Conservation (phyloP, 345 rosid genomes). For the Gossypium arboreum region DNA sequence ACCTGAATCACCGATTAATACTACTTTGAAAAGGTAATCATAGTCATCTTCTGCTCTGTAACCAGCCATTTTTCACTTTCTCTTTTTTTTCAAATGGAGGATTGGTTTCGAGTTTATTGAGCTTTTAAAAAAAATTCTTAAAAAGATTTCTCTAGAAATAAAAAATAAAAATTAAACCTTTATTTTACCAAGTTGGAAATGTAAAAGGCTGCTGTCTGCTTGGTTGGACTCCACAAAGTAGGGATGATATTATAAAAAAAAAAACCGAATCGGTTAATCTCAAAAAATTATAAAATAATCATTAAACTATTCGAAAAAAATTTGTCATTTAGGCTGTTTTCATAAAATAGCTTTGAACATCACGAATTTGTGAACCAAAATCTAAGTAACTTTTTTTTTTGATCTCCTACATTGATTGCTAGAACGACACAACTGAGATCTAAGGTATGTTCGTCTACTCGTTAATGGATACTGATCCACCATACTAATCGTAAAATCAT, state of each 20-base stretch:
- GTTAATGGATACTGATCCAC: too few relatives aligned
- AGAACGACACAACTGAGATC: fast-evolving
- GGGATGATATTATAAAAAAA: too few relatives aligned
- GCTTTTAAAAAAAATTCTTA: not conserved
- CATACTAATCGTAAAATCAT: too few relatives aligned
- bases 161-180: not conserved
- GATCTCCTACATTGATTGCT: fast-evolving
- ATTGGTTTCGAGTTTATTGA: not conserved
- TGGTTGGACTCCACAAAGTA: conserved; percentile 18
- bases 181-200: conserved; percentile 9
- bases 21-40: conserved; percentile 85
- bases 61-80: conserved; percentile 53
- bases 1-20: conserved; percentile 88
- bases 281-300: too few relatives aligned
- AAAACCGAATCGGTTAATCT: too few relatives aligned
- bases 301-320: fast-evolving
- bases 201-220: conserved; percentile 26
- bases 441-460: too few relatives aligned
- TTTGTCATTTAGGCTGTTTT: too few relatives aligned
- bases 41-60: conserved; percentile 94
- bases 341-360: too few relatives aligned
- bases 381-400: fast-evolving
- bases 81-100: conserved; percentile 9
- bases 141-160: not conserved
- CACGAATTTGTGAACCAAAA: fast-evolving